Conservation (phyloP, 2,329 filamentous ascomycete species). For the Colletotrichum simmondsii region DNA sequence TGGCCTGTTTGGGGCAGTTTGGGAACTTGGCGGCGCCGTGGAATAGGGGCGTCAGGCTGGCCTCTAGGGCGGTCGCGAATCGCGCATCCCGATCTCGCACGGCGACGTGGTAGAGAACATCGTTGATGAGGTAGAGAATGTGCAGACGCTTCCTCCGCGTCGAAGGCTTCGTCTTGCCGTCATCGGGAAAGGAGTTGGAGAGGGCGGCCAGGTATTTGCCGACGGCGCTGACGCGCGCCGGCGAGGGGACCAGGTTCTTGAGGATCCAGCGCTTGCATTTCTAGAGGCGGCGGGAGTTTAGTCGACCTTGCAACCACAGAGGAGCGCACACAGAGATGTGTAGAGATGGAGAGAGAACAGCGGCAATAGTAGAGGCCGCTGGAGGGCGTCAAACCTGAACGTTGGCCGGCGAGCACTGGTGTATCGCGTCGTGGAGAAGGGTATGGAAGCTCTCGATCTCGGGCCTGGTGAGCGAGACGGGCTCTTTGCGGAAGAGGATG, state of each 20-base stretch:
- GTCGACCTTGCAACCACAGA: conserved; percentile 37
- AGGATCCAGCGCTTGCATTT: conserved; percentile 90
- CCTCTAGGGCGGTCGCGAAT: conserved; percentile 67
- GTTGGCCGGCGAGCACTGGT: conserved; percentile 81
- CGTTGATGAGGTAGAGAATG: conserved; percentile 82
- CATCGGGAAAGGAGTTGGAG: conserved; percentile 64
- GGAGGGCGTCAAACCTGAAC: conserved; percentile 80
- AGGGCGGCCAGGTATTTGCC: conserved; percentile 81
- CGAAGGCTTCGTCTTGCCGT: conserved; percentile 54
- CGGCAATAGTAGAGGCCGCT: conserved; percentile 38
- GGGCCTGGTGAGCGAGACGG: conserved; percentile 73
- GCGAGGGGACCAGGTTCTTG: conserved; percentile 75
- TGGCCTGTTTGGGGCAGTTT: conserved; percentile 72
- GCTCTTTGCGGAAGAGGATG: conserved; percentile 78
- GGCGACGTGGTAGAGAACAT: conserved; percentile 78
- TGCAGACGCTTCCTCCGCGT: conserved; percentile 77
- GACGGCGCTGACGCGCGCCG: conserved; percentile 72
- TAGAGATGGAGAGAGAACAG: conserved; percentile 32
- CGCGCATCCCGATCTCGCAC: conserved; percentile 58
- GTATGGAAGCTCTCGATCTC: conserved; percentile 77
- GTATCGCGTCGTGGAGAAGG: conserved; percentile 71
- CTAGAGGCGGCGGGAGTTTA: conserved; percentile 63
- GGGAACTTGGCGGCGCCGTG: conserved; percentile 66
- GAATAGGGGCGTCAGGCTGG: conserved; percentile 71
- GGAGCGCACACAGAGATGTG: background rate